Base-by-base conservation (phyloP, 805 yeast genomes). In the Wickerhamomyces strasburgensis region DNA sequence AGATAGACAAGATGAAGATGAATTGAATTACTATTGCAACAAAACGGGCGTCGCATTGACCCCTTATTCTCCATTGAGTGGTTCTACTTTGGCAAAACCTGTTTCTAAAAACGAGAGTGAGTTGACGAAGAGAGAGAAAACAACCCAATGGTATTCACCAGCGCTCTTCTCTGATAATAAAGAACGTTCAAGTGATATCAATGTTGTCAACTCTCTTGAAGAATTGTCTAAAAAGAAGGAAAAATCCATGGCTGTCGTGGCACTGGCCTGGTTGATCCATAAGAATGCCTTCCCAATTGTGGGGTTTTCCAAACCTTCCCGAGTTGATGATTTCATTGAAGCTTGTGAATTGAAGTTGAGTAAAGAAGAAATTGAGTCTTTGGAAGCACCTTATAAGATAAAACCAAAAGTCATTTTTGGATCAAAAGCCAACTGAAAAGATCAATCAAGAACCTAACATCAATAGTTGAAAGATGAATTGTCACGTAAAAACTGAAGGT, bases 1-100 rank as follows among this genome's bases (percentile, higher is more conserved):
- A 5, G 62, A 73, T 49, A 61, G 84, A 7, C 82, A 78, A 51
- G 84, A 78, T 40, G 85, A 79, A 53, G 58, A 76, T 16, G 84
- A 79, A 51, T 61, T 78, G 71, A 68, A 66, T 43, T 74, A 72
- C 25, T 78, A 60, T 51, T 73, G 80, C 44, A 56, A 68, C 14
- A 60, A 57, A 29, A 67, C 68, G 17, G 70, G 71, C 8, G 71
- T 79, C 23, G 80, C 78, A 1, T 34, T 75, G 13, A 69, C 75
- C 36, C 83, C 83, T 6, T 78, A 77, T 75, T 70, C 78, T 8
- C 82, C 82, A 21, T 56, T 65, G 37, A 78, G 77, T 5, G 59
- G 73, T 41, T 84, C 84, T 4, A 25, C 70, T 3, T 60, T 78
- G 30, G 65, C 80, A 1, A 64, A 78, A 40, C 75, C 81, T 0